Base-by-base conservation (phyloP, 306 rosid species). In the Ormosia emarginata region DNA sequence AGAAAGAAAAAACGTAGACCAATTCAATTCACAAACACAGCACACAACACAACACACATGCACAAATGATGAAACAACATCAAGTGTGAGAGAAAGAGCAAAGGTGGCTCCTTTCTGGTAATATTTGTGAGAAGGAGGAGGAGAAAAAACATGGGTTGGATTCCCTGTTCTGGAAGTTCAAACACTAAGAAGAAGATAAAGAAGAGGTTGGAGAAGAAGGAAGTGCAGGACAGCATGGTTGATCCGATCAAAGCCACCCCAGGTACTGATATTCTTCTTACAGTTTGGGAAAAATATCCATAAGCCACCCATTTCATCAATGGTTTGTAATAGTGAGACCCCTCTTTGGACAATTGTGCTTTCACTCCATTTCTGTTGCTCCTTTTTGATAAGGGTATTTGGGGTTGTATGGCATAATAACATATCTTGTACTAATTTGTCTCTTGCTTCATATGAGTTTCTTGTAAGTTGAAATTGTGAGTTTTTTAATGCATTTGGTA, bases 121-220 rank as follows among this genome's bases (percentile, higher is more conserved):
- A 43, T 66, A 29, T 77, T 30, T 18, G 53, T 69, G 36, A 56
- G 37, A 74, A 49, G 34, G 44, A 46, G 80, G 74, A 66, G 39
- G 18, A 56, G 10, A 79, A 33, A 69, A 89, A 76, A 39, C 66
- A 95, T 95, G 98, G 87, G 94, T 85, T 95, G 97, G 94, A 89
- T 93, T 86, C 97, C 93, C 7, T 93, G 99, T 86, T 90, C 91
- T 67, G 96, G 99, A 83, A 78, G 65, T 70, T 87, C 90, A 55
- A 85, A 80, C 86, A 64, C 87, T 44, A 93, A 88, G 79, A 90
- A 88, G 81, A 81, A 81, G 77, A 67, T 79, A 68, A 85, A 86
- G 84, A 84, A 81, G 85, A 90, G 74, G 85, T 84, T 63, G 85
- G 87, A 83, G 71, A 87, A 85, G 73, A 62, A 67, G 29, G 91